Base-by-base conservation (phyloP, 2,329 filamentous ascomycete genomes). In the Ophiostoma pallidulum region DNA sequence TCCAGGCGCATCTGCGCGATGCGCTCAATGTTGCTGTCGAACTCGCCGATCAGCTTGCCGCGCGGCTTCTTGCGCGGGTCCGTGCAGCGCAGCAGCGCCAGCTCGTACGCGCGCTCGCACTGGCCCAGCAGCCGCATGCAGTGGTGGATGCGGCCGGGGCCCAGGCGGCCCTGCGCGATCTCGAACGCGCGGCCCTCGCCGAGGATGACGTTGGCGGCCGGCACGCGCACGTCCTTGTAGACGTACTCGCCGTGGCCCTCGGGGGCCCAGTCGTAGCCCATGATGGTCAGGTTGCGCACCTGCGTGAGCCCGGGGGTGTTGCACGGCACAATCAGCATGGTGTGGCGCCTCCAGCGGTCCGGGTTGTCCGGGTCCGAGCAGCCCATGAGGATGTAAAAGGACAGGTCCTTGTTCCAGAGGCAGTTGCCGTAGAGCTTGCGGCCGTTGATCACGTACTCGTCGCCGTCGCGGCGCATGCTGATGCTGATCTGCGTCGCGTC, bases 381-480 rank as follows among this genome's bases (percentile, higher is more conserved):
- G 68, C 87, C 92, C 86, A 98, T 94, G 58, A 95, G 89, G 52
- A 98, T 82, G 70, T 95, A 97, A 63, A 97, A 74, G 65, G 84
- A 77, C 74, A 92, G 97, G 58, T 90, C 79, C 49, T 84, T 85
- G 68, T 97, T 92, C 49, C 92, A 92, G 19, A 90, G 89, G 56
- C 92, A 92, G 54, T 87, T 94, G 28, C 87, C 94, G 91, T 92
- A 98, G 90, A 92, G 97, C 87, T 98, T 98, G 80, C 91, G 58
- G 49, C 91, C 92, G 61, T 97, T 96, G 47, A 98, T 74, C n/a
- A 97, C 80, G 62, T 92, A 96, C 58, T 92, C 80, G 60, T 92
- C 80, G 10, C 90, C 91, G 55, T 96, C 88, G 49, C 78, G 80
- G 56, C 71, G 76, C 63, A 98, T 96, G 50, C 74, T 77, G 62